Evolutionary conservation across 75 land plant genomes (phyloP).

Genomic region (Azolla pinnata): DNA sequence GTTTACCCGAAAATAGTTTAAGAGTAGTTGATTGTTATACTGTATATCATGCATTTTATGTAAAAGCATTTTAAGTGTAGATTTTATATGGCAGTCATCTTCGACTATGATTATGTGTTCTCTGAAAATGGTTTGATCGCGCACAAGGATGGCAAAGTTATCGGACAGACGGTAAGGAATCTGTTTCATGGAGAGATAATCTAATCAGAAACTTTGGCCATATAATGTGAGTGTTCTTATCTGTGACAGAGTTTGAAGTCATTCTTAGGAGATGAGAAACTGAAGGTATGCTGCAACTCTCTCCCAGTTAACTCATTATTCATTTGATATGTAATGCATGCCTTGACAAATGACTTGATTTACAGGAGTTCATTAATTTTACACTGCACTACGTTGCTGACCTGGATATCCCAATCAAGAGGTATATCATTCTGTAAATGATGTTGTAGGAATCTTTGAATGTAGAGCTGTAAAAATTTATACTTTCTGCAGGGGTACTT

Average conservation of each 20-base stretch:
- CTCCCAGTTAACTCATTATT: background rate
- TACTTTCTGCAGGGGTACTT: slow-evolving; percentile 65
- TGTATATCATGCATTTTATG: too few species aligned
- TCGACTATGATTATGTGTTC: slow-evolving; percentile 89
- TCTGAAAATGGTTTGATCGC: slow-evolving; percentile 98
- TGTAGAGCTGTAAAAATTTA: background rate
- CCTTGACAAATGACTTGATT: background rate
- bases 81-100: slow-evolving; percentile 39
- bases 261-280: slow-evolving; percentile 69
- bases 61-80: too few species aligned
- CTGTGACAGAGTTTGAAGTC: slow-evolving; percentile 65
- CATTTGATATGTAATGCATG: background rate
- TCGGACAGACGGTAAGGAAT: slow-evolving; percentile 71
- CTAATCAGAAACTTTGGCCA: background rate
- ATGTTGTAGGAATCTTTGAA: background rate
- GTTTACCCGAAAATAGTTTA: too few species aligned
- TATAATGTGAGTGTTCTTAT: too few species aligned
- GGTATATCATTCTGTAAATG: slow-evolving; percentile 27
- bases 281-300: too few species aligned
- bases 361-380: slow-evolving; percentile 90
- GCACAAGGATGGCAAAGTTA: slow-evolving; percentile 59
- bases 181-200: background rate
- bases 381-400: slow-evolving; percentile 94
- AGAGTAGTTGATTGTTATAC: too few species aligned
- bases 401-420: slow-evolving; percentile 92